Evolutionary conservation across 192 early-diverging fungal genomes (phyloP), one percentile per base, ranked within the genome.

Genomic region (Coemansia sp.): DNA sequence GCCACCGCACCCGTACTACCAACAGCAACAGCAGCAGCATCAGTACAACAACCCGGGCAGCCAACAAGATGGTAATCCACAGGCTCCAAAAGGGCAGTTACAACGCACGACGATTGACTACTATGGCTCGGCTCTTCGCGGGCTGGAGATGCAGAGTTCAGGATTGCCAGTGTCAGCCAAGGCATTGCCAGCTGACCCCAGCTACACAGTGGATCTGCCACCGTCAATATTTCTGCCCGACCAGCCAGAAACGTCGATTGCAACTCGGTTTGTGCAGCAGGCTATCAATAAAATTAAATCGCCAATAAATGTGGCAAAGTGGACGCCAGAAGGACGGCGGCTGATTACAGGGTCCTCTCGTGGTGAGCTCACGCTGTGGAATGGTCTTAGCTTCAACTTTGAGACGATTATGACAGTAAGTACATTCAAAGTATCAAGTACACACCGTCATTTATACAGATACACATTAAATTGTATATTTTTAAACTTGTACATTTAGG

Each of bases 281-380:
- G 70, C 80, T 14, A 92, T 89, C 25, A 98, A 98, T 76, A 97
- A 98, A 74, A 85, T 88, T 54, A 71, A 93, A 60, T 93, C 87
- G 70, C 94, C 95, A n/a, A 86, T 98, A 29, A 97, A 98, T 69
- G 94, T 93, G 37, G 88, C 94, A 31, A 84, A 89, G 85, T 99
- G 95, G 95, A 95, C 93, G 19, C 97, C 97, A 1, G 97, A 99
- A 71, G 95, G 95, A 14, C 81, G 95, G 21, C 86, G 95, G 29
- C 74, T 99, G 11, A 91, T 97, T 25, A 98, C 97, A 4, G 97
- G 94, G 10, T 91, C 94, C 0, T 93, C 93, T 1, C 89, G 86
- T 68, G 97, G 97, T 14, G 95, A 97, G 75, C 94, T 99, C 54
- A 98, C 95, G 4, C 74, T 97, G 29, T 99, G 97, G 97, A 97